A percentile compares a stretch with the other conserved stretches of the same genome.
phyloP scores from a whole-genome alignment of 1,139 yeast species.

The Lodderomyces margitis region DNA sequence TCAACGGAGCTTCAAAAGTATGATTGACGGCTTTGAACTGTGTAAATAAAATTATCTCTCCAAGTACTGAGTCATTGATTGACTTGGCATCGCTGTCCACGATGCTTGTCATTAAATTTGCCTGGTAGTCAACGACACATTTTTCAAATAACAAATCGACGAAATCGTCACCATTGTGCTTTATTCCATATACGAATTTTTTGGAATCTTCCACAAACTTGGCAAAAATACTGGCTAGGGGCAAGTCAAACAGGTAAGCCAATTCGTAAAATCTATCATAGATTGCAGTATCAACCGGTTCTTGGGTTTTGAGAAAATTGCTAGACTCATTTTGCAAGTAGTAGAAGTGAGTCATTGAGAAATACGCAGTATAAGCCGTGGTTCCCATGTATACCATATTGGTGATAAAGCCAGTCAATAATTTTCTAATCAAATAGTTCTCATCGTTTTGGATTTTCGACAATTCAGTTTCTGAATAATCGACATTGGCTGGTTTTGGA shows the following conservation, averaged over 20 bases:
- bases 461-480: constrained; percentile 36
- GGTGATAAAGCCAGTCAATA: constrained; percentile 41
- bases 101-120: constrained; percentile 26
- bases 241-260: constrained; percentile 62
- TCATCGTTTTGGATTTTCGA: constrained; percentile 49
- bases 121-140: constrained; percentile 35
- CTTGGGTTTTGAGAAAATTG: constrained; percentile 16
- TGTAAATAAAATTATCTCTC: constrained; percentile 30
- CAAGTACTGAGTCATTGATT: constrained; percentile 31
- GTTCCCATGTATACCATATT: constrained; percentile 44
- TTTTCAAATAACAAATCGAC: constrained; percentile 33
- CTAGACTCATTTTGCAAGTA: constrained; percentile 18
- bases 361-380: constrained; percentile 22
- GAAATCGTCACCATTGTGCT: constrained; percentile 24
- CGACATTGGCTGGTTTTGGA: constrained; percentile 33
- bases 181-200: constrained; percentile 8
- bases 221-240: constrained; percentile 42
- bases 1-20: constrained; percentile 16
- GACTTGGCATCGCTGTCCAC: constrained; percentile 25
- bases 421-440: constrained; percentile 47
- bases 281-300: constrained; percentile 17
- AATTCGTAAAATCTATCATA: constrained; percentile 52
- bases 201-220: constrained; percentile 23
- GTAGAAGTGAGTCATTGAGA: constrained; percentile 25
- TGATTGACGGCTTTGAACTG: neutral